Conservation (phyloP, 208 protist species). For the Crithidia mellificae region DNA sequence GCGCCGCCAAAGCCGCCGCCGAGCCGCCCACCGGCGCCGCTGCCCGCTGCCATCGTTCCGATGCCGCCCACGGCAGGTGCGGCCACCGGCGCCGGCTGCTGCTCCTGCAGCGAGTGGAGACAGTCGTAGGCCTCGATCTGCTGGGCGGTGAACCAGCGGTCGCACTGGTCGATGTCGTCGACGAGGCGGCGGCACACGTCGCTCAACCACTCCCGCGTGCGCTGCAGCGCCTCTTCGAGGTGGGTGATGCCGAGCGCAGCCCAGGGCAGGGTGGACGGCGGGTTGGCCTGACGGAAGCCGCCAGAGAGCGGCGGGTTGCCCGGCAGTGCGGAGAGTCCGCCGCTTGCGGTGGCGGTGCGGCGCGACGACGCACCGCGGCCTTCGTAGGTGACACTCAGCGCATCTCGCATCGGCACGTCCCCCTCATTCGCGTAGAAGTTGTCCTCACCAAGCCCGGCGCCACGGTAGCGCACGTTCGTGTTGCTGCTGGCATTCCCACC, state of each 20-base stretch:
- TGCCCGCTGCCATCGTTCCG: too few relatives aligned
- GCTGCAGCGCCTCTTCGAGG: conserved; percentile 48
- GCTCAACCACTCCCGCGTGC: conserved; percentile 61
- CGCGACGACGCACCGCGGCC: not conserved
- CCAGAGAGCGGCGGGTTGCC: not conserved
- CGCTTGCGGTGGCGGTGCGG: not conserved
- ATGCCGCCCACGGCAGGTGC: too few relatives aligned
- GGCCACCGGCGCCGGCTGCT: conserved; percentile 22
- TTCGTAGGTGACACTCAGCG: conserved; percentile 12
- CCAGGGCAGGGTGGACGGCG: conserved; percentile 43
- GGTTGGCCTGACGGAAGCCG: not conserved
- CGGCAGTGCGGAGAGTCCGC: too few relatives aligned
- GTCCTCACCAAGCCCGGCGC: not conserved
- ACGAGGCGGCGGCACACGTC: conserved; percentile 54
- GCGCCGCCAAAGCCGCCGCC: too few relatives aligned
- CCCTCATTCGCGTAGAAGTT: conserved; percentile 5
- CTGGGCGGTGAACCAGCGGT: conserved; percentile 59
- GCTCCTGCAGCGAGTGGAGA: conserved; percentile 61
- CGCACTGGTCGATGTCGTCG: conserved; percentile 61
- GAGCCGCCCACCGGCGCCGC: too few relatives aligned
- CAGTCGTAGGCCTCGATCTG: conserved; percentile 63
- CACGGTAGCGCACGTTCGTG: conserved; percentile 4
- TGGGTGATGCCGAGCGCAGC: conserved; percentile 49
- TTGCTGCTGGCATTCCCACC: too few relatives aligned
- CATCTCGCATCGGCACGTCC: not conserved